Conservation (phyloP, 495 filamentous ascomycete genomes). For the Cairneyella variabilis region DNA sequence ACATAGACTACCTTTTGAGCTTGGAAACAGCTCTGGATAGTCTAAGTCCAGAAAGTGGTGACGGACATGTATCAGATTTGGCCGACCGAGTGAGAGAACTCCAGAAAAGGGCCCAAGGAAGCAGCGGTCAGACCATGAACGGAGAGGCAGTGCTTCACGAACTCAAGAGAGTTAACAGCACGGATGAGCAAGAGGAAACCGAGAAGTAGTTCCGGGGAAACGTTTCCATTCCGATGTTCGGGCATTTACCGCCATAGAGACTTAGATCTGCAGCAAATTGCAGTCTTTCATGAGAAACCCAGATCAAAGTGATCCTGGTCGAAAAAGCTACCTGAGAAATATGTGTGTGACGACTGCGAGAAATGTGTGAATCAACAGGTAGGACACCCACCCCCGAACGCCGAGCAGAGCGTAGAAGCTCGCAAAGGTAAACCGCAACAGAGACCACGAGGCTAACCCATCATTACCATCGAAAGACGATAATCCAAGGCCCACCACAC, state of each 20-base stretch:
- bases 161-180: slow-evolving; percentile 45
- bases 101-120: slow-evolving; percentile 32
- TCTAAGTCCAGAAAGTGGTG: slow-evolving; percentile 72
- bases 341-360: slow-evolving; percentile 20
- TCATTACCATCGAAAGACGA: slow-evolving; percentile 20
- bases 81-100: slow-evolving; percentile 52
- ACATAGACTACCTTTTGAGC: slow-evolving; percentile 84
- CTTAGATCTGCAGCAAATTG: slow-evolving; percentile 23
- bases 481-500: slow-evolving; percentile 23
- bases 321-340: slow-evolving; percentile 22
- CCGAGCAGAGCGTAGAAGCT: slow-evolving; percentile 25
- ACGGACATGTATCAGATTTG: slow-evolving; percentile 73
- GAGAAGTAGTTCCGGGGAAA: slow-evolving; percentile 39
- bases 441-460: slow-evolving; percentile 28
- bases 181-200: slow-evolving; percentile 57
- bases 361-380: slow-evolving; percentile 21
- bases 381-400: slow-evolving; percentile 24
- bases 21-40: slow-evolving; percentile 73
- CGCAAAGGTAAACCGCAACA: slow-evolving; percentile 26
- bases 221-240: slow-evolving; percentile 22
- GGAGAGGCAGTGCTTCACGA: slow-evolving; percentile 27
- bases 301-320: slow-evolving; percentile 27
- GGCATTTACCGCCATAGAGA: slow-evolving; percentile 20
- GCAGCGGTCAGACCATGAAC: slow-evolving; percentile 1
- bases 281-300: slow-evolving; percentile 23